Evolutionary conservation across 2,329 filamentous ascomycete genomes (phyloP).

Genomic region (Fusarium fujikuroi): DNA sequence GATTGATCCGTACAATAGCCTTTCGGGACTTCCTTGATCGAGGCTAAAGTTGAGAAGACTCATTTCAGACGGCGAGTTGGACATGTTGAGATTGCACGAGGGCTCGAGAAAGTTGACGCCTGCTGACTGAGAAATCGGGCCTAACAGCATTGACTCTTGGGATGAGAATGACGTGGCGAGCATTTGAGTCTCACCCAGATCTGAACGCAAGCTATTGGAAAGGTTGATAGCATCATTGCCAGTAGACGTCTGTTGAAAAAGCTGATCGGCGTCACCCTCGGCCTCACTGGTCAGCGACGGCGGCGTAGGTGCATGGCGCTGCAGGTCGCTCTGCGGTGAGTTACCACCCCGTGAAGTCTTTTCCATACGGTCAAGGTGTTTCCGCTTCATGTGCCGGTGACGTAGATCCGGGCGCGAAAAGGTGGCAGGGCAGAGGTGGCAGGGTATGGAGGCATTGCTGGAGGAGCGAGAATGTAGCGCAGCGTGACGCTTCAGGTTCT

Average conservation of each 20-base stretch:
- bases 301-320: constrained; percentile 7
- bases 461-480: constrained; percentile 50
- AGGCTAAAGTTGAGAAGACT: constrained; percentile 15
- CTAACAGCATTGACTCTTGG: constrained; percentile 1
- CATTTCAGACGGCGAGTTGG: neutral
- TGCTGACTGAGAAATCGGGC: neutral
- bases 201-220: neutral
- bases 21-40: constrained; percentile 41
- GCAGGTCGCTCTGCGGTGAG: neutral
- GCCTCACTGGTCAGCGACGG: neutral
- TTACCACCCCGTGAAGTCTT: neutral
- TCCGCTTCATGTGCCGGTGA: constrained; percentile 54
- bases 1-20: constrained; percentile 44
- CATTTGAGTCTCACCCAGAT: neutral
- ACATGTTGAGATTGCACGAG: neutral
- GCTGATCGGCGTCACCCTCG: neutral
- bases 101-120: constrained; percentile 10
- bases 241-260: neutral
- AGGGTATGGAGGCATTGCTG: constrained; percentile 47
- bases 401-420: constrained; percentile 55
- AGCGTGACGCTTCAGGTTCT: constrained; percentile 52
- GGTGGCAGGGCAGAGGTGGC: constrained; percentile 51
- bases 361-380: constrained; percentile 48
- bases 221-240: neutral
- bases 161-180: neutral